A percentile compares a stretch with the other conserved stretches of the same genome.
Conservation (phyloP, 1,284 basidiomycete species). For the Pseudozyma sp. region DNA sequence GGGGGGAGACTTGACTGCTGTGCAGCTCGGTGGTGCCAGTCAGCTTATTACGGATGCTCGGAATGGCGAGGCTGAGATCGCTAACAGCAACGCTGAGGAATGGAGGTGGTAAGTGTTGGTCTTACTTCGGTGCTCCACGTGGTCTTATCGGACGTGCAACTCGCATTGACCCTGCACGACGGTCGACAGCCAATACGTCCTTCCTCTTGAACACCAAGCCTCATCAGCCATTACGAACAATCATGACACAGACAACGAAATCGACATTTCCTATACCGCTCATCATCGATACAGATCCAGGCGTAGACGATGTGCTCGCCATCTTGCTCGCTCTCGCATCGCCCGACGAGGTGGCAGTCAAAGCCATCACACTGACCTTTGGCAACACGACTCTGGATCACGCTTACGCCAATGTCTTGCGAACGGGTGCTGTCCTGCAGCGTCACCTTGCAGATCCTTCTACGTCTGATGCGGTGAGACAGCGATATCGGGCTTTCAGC, state of each 20-base stretch:
- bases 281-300: slow-evolving; percentile 70
- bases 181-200: too few relatives aligned
- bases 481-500: slow-evolving; percentile 66
- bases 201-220: too few relatives aligned
- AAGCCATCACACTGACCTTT: slow-evolving; percentile 77
- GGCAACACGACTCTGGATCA: slow-evolving; percentile 70
- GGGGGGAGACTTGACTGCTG: background rate
- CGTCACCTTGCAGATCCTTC: slow-evolving; percentile 76
- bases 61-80: background rate
- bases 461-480: slow-evolving; percentile 42
- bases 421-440: slow-evolving; percentile 76
- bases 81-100: background rate
- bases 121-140: too few relatives aligned
- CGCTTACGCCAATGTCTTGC: slow-evolving; percentile 72
- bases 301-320: slow-evolving; percentile 89
- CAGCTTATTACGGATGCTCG: slow-evolving; percentile 12
- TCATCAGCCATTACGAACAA: background rate
- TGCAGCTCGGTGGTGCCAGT: background rate
- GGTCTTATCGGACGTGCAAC: too few relatives aligned
- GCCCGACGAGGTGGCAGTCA: slow-evolving; percentile 55
- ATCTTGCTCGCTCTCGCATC: slow-evolving; percentile 69
- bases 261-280: slow-evolving; percentile 28
- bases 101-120: background rate
- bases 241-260: slow-evolving; percentile 6
- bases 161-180: too few relatives aligned